Conservation (phyloP, 768 basidiomycete genomes). For the Rhizopogon salebrosus region DNA sequence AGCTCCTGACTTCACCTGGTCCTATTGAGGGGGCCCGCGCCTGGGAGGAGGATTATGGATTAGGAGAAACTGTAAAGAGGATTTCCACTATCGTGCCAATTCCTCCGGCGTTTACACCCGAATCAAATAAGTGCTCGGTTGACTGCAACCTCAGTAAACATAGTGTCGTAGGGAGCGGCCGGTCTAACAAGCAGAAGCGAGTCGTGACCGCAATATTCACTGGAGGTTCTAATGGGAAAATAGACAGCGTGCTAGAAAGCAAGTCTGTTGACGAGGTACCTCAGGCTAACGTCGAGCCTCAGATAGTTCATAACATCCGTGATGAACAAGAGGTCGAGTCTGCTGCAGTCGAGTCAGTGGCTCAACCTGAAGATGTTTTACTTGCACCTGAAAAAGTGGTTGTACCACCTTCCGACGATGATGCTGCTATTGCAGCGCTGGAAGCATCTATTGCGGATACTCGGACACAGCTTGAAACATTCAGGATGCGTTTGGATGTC, state of each 20-base stretch:
- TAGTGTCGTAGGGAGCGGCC: constrained; percentile 3
- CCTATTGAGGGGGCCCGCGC: constrained; percentile 24
- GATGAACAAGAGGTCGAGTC: not conserved
- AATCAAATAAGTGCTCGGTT: too few relatives aligned
- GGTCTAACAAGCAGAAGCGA: constrained; percentile 8
- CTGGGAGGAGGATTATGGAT: constrained; percentile 25
- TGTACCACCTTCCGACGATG: not conserved
- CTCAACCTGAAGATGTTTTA: not conserved
- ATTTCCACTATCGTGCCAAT: constrained; percentile 7
- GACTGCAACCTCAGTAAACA: not conserved
- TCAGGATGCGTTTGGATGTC: constrained; percentile 22
- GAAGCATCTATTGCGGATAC: constrained; percentile 20
- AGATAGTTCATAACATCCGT: not conserved
- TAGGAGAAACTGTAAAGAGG: constrained; percentile 27
- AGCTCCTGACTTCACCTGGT: constrained; percentile 18
- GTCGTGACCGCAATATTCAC: constrained; percentile 28
- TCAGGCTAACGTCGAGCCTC: not conserved
- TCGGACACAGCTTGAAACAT: constrained; percentile 19
- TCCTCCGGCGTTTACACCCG: not conserved
- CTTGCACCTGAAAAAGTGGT: not conserved
- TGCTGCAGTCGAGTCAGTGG: not conserved
- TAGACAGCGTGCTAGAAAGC: not conserved
- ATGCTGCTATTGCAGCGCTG: constrained; percentile 11
- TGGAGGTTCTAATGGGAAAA: constrained; percentile 1
- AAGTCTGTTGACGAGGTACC: not conserved